A percentile compares a stretch with the other conserved stretches of the same genome.
Conservation (phyloP, 2,329 filamentous ascomycete species). For the Hymenoscyphus repandus region DNA sequence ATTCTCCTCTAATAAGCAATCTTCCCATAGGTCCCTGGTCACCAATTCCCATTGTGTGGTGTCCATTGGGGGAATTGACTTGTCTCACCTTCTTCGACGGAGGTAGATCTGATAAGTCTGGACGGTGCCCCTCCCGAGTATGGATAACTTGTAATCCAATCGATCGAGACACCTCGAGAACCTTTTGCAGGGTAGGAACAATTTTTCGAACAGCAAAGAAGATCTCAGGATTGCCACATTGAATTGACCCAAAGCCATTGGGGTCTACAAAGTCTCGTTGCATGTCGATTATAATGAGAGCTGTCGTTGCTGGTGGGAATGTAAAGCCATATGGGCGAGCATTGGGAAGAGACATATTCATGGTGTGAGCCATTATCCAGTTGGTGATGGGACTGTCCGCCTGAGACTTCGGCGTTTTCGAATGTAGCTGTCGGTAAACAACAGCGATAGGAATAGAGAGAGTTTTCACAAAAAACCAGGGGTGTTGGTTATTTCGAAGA, state of each 20-base stretch:
- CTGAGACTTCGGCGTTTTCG: no score
- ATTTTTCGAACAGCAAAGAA: slow-evolving; percentile 39
- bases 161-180: slow-evolving; percentile 39
- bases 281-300: slow-evolving; percentile 50
- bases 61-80: slow-evolving; percentile 37
- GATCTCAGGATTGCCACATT: slow-evolving; percentile 39
- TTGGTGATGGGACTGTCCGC: not conserved
- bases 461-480: no score
- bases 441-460: no score
- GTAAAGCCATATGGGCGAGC: slow-evolving; percentile 42
- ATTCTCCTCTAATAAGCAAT: slow-evolving; percentile 52
- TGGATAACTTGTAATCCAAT: slow-evolving; percentile 41
- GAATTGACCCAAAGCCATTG: slow-evolving; percentile 46
- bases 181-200: slow-evolving; percentile 37
- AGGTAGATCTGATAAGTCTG: slow-evolving; percentile 50
- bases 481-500: no score
- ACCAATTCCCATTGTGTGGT: slow-evolving; percentile 41
- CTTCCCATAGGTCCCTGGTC: slow-evolving; percentile 51
- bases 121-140: slow-evolving; percentile 48
- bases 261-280: slow-evolving; percentile 48
- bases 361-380: slow-evolving; percentile 14
- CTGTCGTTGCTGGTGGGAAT: slow-evolving; percentile 42
- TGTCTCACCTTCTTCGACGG: slow-evolving; percentile 46
- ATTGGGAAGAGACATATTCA: slow-evolving; percentile 23
- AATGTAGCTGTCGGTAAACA: no score